Base-by-base conservation (phyloP, 1,139 yeast species). In the Pichia sp. region DNA sequence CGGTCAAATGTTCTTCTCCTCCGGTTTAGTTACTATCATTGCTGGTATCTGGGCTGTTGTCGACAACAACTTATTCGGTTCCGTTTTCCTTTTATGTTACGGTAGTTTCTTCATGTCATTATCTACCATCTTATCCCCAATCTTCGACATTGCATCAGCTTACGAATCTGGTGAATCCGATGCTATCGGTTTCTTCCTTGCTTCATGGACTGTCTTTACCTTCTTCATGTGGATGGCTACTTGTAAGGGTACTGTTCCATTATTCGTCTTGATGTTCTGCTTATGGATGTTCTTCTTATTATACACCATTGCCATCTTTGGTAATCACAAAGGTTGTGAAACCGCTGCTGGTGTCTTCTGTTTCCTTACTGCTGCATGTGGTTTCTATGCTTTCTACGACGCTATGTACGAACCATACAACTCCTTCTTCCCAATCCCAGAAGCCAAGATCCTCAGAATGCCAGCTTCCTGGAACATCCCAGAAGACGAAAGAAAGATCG, bases 1-100 rank as follows among this genome's bases (percentile, higher is more conserved):
- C 21, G 72, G 79, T 38, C 65, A 75, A 38, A 73, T 77, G 36
- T 71, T 78, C 63, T 79, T 81, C 62, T 72, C 77, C 40, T 86
- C 90, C 20, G 91, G 91, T 38, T 71, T 75, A 34, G 76, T 79
- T 46, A 85, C 83, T 61, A 67, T 83, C 45, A 71, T 81, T 51
- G 81, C 85, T 19, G 91, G 91, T 32, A 60, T 80, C 41, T 76
- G 85, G 79, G 85, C 85, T 57, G 69, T 83, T 53, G 72, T 77
- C 41, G 70, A 77, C 44, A 86, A 85, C 51, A 70, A 70, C 56
- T 58, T 70, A 20, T 71, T 67, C 48, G 74, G 71, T 34, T 71
- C 70, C 4, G 70, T 70, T 9, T 65, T 70, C 28, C 60, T 71
- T 41, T 58, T 65, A 15, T 61, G 67, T 50, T 70, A 64, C 47